Conservation (phyloP, 2,329 filamentous ascomycete species). For the Scopulariopsis brevicaulis region DNA sequence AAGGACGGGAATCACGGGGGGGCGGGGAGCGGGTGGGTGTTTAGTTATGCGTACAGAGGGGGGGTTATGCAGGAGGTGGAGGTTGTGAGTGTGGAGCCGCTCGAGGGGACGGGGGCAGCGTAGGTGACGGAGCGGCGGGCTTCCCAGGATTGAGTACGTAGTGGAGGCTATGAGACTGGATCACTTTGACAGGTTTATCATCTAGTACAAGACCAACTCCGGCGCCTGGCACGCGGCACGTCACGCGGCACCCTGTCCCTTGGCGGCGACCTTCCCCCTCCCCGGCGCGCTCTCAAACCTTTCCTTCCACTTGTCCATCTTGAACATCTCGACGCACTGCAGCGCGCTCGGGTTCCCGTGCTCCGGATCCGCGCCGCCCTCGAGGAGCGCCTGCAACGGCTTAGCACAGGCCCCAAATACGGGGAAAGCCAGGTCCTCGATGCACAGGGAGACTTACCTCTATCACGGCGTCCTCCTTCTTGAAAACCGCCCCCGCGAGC, state of each 20-base stretch:
- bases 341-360: conserved; percentile 18
- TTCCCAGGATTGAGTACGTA: neutral
- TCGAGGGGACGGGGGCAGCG: neutral
- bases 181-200: no score
- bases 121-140: neutral
- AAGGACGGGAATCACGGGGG: conserved; percentile 34
- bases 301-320: conserved; percentile 35
- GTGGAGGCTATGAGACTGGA: neutral
- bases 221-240: no score
- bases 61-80: conserved; percentile 31
- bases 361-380: conserved; percentile 40
- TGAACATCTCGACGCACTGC: conserved; percentile 38
- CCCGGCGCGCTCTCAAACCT: conserved; percentile 38
- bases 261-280: conserved; percentile 25
- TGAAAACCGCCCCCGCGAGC: conserved; percentile 62
- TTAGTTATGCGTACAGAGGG: conserved; percentile 39
- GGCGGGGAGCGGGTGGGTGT: conserved; percentile 41
- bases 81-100: conserved; percentile 26
- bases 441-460: conserved; percentile 23
- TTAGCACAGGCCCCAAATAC: neutral
- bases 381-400: conserved; percentile 26
- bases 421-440: neutral
- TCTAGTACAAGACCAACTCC: no score
- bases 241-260: neutral
- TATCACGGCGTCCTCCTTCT: conserved; percentile 54